These are phyloP conservation scores for Tothia fuscella DNA, from an alignment of 2,329 filamentous ascomycete species.

Conservation along the genomic window DNA sequence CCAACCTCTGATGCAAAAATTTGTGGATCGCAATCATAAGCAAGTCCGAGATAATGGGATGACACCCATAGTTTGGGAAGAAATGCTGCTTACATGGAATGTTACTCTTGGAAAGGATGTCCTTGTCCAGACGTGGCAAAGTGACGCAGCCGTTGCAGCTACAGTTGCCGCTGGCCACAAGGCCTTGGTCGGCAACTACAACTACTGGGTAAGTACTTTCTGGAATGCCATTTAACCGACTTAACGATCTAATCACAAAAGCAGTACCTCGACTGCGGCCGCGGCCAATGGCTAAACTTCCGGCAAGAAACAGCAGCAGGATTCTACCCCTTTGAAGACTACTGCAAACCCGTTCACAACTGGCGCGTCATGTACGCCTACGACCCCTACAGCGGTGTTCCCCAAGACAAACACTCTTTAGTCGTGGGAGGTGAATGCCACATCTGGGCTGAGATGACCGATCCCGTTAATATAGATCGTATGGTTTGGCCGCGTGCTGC, in stretches of 20 bases:
- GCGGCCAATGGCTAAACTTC: slow-evolving; percentile 69
- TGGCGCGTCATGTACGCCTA: slow-evolving; percentile 75
- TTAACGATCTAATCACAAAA: background rate
- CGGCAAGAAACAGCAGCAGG: slow-evolving; percentile 37
- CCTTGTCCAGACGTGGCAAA: slow-evolving; percentile 70
- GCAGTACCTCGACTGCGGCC: slow-evolving; percentile 68
- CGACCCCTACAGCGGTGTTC: slow-evolving; percentile 57
- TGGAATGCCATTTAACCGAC: background rate
- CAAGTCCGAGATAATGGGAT: slow-evolving; percentile 48
- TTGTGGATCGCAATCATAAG: slow-evolving; percentile 58
- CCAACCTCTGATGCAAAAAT: slow-evolving; percentile 64
- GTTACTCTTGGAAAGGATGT: slow-evolving; percentile 58
- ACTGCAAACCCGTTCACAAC: slow-evolving; percentile 68
- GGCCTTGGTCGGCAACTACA: slow-evolving; percentile 52
- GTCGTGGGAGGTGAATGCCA: slow-evolving; percentile 74
- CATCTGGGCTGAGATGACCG: slow-evolving; percentile 69
- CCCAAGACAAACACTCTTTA: slow-evolving; percentile 47
- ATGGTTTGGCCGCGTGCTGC: slow-evolving; percentile 68
- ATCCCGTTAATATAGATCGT: slow-evolving; percentile 60
- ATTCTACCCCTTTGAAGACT: slow-evolving; percentile 65
- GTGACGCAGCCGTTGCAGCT: slow-evolving; percentile 46
- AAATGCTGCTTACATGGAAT: slow-evolving; percentile 71
- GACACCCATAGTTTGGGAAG: slow-evolving; percentile 75
- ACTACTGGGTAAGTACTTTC: slow-evolving; percentile 53
- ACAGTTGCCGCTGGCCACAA: slow-evolving; percentile 54